phyloP scores from a whole-genome alignment of 2,329 filamentous ascomycete species.

The Simplicillium sp. region DNA sequence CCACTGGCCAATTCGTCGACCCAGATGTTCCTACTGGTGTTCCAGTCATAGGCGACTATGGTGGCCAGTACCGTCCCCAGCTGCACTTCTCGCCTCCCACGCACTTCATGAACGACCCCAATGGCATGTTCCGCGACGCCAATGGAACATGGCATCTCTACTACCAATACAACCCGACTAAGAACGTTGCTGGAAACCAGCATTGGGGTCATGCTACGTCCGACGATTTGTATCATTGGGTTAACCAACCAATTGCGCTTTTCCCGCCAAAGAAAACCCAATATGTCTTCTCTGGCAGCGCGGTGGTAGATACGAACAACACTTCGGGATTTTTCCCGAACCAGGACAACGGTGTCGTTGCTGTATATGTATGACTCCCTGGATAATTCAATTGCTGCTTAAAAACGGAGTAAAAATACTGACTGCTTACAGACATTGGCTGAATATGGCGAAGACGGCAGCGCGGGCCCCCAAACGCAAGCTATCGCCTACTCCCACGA shows the following conservation, averaged over 20 bases:
- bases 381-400: slow-evolving; percentile 18
- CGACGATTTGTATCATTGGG: slow-evolving; percentile 53
- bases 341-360: slow-evolving; percentile 51
- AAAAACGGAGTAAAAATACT: slow-evolving; percentile 18
- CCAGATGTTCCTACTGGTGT: slow-evolving; percentile 12
- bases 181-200: slow-evolving; percentile 43
- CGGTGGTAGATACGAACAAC: slow-evolving; percentile 52
- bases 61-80: slow-evolving; percentile 33
- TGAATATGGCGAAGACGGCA: slow-evolving; percentile 7
- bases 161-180: slow-evolving; percentile 45
- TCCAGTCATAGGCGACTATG: slow-evolving; percentile 15
- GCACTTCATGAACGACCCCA: slow-evolving; percentile 53
- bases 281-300: slow-evolving; percentile 44
- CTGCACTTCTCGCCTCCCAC: slow-evolving; percentile 45
- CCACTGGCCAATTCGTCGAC: slow-evolving; percentile 7
- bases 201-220: slow-evolving; percentile 61
- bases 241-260: slow-evolving; percentile 54
- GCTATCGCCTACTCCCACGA: slow-evolving; percentile 53
- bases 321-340: slow-evolving; percentile 56
- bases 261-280: slow-evolving; percentile 33
- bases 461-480: slow-evolving; percentile 35
- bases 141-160: slow-evolving; percentile 54
- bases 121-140: slow-evolving; percentile 50
- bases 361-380: slow-evolving; percentile 23
- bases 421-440: slow-evolving; percentile 12